A percentile compares a stretch with the other conserved stretches of the same genome.
These are phyloP conservation scores for Tuber indicum DNA, from an alignment of 495 filamentous ascomycete genomes.

Conservation along the genomic window DNA sequence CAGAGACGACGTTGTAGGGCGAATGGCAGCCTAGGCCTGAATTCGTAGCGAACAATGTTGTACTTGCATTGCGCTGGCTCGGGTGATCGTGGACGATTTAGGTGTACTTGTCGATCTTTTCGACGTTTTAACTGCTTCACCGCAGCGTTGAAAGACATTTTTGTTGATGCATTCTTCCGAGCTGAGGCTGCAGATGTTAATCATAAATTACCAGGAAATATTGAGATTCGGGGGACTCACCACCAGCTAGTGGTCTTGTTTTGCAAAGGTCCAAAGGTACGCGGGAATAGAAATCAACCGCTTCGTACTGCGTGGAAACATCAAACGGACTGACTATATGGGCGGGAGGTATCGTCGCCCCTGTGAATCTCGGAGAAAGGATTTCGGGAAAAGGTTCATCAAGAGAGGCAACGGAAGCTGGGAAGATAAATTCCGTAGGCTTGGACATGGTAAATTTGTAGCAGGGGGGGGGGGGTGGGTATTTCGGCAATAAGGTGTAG, in stretches of 20 bases:
- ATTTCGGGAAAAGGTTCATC: background rate
- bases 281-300: background rate
- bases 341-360: background rate
- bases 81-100: rapidly evolving
- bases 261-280: background rate
- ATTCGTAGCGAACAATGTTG: background rate
- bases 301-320: background rate
- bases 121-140: background rate
- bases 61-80: background rate
- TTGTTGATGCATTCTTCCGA: background rate
- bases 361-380: background rate
- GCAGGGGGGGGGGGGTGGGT: too few relatives aligned
- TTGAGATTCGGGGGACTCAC: background rate
- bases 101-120: rapidly evolving
- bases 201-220: background rate
- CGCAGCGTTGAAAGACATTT: background rate
- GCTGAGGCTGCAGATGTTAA: background rate
- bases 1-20: background rate
- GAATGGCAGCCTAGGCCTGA: background rate
- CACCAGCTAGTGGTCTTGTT: rapidly evolving
- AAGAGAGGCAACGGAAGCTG: background rate
- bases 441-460: background rate
- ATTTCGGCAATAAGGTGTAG: too few relatives aligned
- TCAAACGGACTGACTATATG: background rate
- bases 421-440: background rate